Evolutionary conservation across 176 grass and related monocot genomes (phyloP).

Genomic region (Carex cristatella): DNA sequence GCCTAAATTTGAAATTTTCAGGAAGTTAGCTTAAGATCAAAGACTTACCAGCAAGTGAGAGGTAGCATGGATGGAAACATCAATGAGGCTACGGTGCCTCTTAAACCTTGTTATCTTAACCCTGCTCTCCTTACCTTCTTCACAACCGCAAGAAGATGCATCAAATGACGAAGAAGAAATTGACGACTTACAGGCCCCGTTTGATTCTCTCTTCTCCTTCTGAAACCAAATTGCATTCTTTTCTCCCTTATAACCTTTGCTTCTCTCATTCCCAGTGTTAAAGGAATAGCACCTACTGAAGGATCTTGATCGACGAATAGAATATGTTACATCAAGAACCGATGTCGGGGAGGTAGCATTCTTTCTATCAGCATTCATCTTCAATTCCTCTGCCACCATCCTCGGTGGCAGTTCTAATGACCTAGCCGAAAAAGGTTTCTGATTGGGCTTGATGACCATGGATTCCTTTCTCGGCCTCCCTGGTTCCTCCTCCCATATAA

Average conservation of each 20-base stretch:
- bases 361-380: neutral
- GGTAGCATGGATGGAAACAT: neutral
- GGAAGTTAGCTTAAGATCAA: neutral
- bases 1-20: neutral
- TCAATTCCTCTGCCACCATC: constrained; percentile 16
- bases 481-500: constrained; percentile 17
- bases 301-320: neutral
- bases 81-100: neutral
- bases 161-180: neutral
- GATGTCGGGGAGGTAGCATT: neutral
- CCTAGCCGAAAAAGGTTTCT: neutral
- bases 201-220: neutral
- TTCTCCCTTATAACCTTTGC: no score
- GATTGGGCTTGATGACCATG: neutral
- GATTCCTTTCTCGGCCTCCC: constrained; percentile 17
- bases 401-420: constrained; percentile 1
- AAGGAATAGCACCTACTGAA: constrained; percentile 1
- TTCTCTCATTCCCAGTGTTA: neutral
- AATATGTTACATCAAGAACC: neutral
- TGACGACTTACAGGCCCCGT: neutral
- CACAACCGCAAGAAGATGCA: neutral
- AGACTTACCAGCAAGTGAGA: neutral
- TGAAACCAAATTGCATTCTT: no score
- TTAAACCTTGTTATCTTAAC: constrained; percentile 17
- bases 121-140: neutral